Conservation (phyloP, 768 basidiomycete genomes). For the Paxillus involutus region DNA sequence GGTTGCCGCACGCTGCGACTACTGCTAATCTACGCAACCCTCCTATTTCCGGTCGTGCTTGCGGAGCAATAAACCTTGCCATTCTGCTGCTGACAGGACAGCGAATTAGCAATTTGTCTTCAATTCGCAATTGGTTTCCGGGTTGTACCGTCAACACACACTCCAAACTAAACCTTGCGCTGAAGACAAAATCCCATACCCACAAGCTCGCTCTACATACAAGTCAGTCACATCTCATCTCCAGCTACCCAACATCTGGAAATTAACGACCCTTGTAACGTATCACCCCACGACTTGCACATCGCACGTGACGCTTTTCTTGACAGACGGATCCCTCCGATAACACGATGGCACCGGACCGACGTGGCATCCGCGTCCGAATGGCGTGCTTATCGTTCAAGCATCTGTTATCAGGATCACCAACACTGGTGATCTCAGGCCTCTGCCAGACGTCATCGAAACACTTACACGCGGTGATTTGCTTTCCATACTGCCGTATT, state of each 20-base stretch:
- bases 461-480: constrained; percentile 14
- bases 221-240: background rate
- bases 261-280: background rate
- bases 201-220: background rate
- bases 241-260: background rate
- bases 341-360: background rate
- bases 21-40: constrained; percentile 12
- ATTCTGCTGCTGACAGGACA: background rate
- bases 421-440: constrained; percentile 7
- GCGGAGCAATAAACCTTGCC: background rate
- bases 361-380: background rate
- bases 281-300: background rate
- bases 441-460: constrained; percentile 15
- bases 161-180: background rate
- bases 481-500: constrained; percentile 16
- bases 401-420: constrained; percentile 8
- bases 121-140: background rate
- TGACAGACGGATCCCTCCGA: background rate
- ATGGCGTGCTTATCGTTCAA: constrained; percentile 5
- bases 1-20: constrained; percentile 5
- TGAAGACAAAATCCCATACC: background rate
- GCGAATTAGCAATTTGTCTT: no score
- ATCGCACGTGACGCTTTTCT: background rate
- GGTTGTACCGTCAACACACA: background rate
- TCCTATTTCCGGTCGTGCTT: constrained; percentile 17